Evolutionary conservation across 495 filamentous ascomycete genomes (phyloP).

Genomic region (Hypoxylon lienhwacheense): DNA sequence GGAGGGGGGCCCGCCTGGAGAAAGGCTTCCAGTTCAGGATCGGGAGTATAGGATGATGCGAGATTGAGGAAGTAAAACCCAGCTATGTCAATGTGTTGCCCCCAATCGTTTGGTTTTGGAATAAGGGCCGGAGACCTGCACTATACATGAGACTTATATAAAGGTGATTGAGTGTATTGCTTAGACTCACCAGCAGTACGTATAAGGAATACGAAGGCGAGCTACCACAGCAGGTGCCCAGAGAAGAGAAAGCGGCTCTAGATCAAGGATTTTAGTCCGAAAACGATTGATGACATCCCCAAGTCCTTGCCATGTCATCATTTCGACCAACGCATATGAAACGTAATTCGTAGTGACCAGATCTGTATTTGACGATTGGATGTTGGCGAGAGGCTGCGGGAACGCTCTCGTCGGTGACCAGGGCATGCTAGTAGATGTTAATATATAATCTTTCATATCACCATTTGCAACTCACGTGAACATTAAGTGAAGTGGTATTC

Average conservation of each 20-base stretch:
- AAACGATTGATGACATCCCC: slow-evolving; percentile 77
- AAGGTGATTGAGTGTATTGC: slow-evolving; percentile 1
- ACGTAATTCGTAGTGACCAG: slow-evolving; percentile 68
- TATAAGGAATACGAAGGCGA: slow-evolving; percentile 70
- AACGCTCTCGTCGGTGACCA: slow-evolving; percentile 69
- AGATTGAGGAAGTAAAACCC: slow-evolving; percentile 75
- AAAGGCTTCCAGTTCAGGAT: slow-evolving; percentile 63
- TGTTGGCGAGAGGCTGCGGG: slow-evolving; percentile 72
- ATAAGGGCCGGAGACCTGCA: slow-evolving; percentile 68
- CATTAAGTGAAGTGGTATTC: slow-evolving; percentile 78
- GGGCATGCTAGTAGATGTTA: slow-evolving; percentile 58
- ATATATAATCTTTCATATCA: slow-evolving; percentile 55
- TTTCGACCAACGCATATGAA: slow-evolving; percentile 73
- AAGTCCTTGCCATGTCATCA: slow-evolving; percentile 80
- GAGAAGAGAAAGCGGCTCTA: slow-evolving; percentile 67
- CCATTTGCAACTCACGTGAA: slow-evolving; percentile 73
- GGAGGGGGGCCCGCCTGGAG: slow-evolving; percentile 68
- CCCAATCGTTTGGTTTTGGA: slow-evolving; percentile 78
- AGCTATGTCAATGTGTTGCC: slow-evolving; percentile 66
- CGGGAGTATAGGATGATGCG: slow-evolving; percentile 65
- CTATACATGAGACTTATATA: slow-evolving; percentile 22
- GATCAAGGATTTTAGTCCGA: slow-evolving; percentile 62
- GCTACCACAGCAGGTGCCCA: slow-evolving; percentile 67
- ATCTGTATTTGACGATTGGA: slow-evolving; percentile 63
- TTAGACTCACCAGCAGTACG: slow-evolving; percentile 68